A percentile compares a stretch with the other conserved stretches of the same genome.
phyloP scores from a whole-genome alignment of 2,329 filamentous ascomycete genomes.

The Lecanicillium sp. region DNA sequence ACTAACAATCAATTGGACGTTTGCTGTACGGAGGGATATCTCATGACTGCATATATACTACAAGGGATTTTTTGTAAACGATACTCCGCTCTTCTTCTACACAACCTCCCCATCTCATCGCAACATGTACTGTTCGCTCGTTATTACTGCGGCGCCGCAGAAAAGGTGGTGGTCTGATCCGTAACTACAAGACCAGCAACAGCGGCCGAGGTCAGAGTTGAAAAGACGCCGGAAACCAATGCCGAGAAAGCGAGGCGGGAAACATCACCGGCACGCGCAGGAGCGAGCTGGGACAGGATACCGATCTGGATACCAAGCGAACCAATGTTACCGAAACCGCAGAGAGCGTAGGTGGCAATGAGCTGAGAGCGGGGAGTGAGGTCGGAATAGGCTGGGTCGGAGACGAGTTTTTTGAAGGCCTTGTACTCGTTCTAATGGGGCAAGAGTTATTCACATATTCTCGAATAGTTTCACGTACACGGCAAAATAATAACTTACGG shows the following conservation, averaged over 20 bases:
- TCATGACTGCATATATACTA: constrained; percentile 12
- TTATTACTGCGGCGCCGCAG: constrained; percentile 5
- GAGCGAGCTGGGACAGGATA: constrained; percentile 76
- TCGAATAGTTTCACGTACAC: background rate
- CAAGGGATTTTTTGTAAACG: background rate
- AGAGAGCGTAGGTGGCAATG: constrained; percentile 82
- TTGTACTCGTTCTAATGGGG: constrained; percentile 64
- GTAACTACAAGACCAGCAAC: constrained; percentile 72
- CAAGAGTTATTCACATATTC: constrained; percentile 1
- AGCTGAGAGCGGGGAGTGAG: constrained; percentile 67
- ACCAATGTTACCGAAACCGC: constrained; percentile 79
- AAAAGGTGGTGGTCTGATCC: constrained; percentile 28
- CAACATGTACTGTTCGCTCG: too few species aligned
- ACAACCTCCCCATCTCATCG: too few species aligned
- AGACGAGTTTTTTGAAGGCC: constrained; percentile 55
- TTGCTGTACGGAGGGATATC: constrained; percentile 3
- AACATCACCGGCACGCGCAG: constrained; percentile 67
- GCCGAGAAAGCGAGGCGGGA: constrained; percentile 70
- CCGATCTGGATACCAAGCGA: constrained; percentile 87
- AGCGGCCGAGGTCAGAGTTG: constrained; percentile 71
- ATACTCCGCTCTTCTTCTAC: too few species aligned
- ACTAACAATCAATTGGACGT: background rate
- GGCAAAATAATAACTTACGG: constrained; percentile 35
- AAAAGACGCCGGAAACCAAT: constrained; percentile 69
- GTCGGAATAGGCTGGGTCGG: constrained; percentile 48